A percentile compares a stretch with the other conserved stretches of the same genome.
phyloP scores from a whole-genome alignment of 306 rosid species.

The Trifolium repens region DNA sequence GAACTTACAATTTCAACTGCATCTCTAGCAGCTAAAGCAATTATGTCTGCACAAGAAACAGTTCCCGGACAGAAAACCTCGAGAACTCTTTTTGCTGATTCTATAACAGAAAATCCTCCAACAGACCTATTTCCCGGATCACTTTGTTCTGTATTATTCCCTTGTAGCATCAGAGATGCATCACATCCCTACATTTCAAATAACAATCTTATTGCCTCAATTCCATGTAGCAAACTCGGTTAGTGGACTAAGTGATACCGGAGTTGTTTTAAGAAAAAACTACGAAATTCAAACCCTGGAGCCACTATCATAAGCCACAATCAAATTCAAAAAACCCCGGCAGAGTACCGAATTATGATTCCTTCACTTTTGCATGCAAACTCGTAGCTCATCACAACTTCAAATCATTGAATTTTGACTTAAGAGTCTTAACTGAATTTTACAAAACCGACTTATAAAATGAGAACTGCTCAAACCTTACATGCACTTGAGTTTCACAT shows the following conservation, averaged over 20 bases:
- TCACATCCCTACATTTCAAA: slow-evolving; percentile 75
- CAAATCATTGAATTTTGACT: background rate
- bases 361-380: slow-evolving; percentile 32
- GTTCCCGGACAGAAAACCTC: slow-evolving; percentile 76
- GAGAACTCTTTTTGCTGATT: slow-evolving; percentile 69
- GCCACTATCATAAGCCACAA: background rate
- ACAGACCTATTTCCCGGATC: slow-evolving; percentile 86
- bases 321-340: background rate
- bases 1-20: slow-evolving; percentile 78
- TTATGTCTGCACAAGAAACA: slow-evolving; percentile 91
- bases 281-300: too few relatives aligned
- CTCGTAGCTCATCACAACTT: background rate
- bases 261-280: too few relatives aligned
- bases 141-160: slow-evolving; percentile 72
- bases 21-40: slow-evolving; percentile 91
- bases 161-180: slow-evolving; percentile 79
- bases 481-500: background rate
- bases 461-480: background rate
- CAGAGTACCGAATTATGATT: background rate
- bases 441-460: background rate
- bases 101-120: slow-evolving; percentile 81
- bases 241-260: too few relatives aligned
- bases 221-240: too few relatives aligned
- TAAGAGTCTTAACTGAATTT: background rate
- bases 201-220: background rate